These are phyloP conservation scores for Hibiscus syriacus DNA, from an alignment of 345 rosid species.

Conservation along the genomic window DNA sequence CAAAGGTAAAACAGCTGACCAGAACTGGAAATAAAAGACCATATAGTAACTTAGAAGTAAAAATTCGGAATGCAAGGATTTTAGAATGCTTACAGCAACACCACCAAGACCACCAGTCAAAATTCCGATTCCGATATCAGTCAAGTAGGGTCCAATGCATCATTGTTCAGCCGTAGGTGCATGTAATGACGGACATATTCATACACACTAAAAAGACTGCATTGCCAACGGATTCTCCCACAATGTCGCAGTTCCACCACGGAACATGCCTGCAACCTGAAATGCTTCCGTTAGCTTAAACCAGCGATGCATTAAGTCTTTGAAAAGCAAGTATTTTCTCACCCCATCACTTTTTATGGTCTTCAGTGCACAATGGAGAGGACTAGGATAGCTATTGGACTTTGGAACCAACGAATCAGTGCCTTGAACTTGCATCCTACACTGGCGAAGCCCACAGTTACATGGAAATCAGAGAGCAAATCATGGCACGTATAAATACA, in stretches of 20 bases:
- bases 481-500: neutral
- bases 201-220: constrained; percentile 70
- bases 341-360: too few relatives aligned
- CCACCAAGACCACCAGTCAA: constrained; percentile 88
- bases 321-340: too few relatives aligned
- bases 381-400: too few relatives aligned
- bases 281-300: too few relatives aligned
- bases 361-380: neutral
- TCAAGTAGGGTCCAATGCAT: constrained; percentile 40
- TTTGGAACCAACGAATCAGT: too few relatives aligned
- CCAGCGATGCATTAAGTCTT: too few relatives aligned
- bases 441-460: constrained; percentile 33
- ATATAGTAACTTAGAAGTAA: neutral
- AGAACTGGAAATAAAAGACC: constrained; percentile 35
- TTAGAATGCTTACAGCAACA: constrained; percentile 63
- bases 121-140: constrained; percentile 82
- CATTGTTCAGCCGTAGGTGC: constrained; percentile 43
- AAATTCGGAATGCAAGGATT: neutral
- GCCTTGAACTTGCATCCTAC: too few relatives aligned
- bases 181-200: constrained; percentile 68
- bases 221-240: constrained; percentile 77
- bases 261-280: too few relatives aligned
- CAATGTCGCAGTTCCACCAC: constrained; percentile 51
- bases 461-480: too few relatives aligned
- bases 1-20: constrained; percentile 24